Conservation (phyloP, 768 basidiomycete species). For the Tylopilus subfusipes region DNA sequence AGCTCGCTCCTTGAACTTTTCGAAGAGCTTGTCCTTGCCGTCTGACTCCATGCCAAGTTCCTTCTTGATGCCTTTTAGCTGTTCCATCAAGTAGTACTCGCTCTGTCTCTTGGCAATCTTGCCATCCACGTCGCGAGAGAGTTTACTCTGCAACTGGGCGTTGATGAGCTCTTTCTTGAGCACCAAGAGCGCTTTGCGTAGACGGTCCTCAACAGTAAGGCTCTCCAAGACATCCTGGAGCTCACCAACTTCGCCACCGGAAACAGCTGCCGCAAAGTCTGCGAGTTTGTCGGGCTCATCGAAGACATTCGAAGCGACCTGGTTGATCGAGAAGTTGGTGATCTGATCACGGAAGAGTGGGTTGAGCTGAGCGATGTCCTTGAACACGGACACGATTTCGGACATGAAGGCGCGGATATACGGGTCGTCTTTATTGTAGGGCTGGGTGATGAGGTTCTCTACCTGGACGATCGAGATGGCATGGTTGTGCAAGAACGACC, state of each 20-base stretch:
- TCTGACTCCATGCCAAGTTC: slow-evolving; percentile 94
- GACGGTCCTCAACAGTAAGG: slow-evolving; percentile 80
- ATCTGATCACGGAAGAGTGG: slow-evolving; percentile 98
- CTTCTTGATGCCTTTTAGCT: slow-evolving; percentile 94
- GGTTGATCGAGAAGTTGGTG: slow-evolving; percentile 92
- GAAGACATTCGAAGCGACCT: slow-evolving; percentile 89
- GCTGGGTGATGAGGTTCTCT: slow-evolving; percentile 73
- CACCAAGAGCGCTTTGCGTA: slow-evolving; percentile 86
- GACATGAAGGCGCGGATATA: slow-evolving; percentile 94
- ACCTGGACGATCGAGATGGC: slow-evolving; percentile 86
- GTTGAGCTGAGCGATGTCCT: slow-evolving; percentile 96
- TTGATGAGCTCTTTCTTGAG: slow-evolving; percentile 98
- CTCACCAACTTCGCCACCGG: slow-evolving; percentile 87
- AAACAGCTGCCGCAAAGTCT: slow-evolving; percentile 95
- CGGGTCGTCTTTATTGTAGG: slow-evolving; percentile 91
- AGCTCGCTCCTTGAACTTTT: slow-evolving; percentile 88
- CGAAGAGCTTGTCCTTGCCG: slow-evolving; percentile 91
- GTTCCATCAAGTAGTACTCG: slow-evolving; percentile 96
- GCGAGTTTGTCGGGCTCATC: slow-evolving; percentile 97
- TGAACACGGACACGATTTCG: slow-evolving; percentile 96
- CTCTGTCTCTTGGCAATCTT: slow-evolving; percentile 94
- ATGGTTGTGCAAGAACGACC: slow-evolving; percentile 79
- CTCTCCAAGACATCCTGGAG: slow-evolving; percentile 92
- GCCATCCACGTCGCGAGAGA: slow-evolving; percentile 87
- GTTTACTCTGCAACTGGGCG: slow-evolving; percentile 89